Evolutionary conservation across 1,284 basidiomycete genomes (phyloP).

Genomic region (Cryptococcus floricola): DNA sequence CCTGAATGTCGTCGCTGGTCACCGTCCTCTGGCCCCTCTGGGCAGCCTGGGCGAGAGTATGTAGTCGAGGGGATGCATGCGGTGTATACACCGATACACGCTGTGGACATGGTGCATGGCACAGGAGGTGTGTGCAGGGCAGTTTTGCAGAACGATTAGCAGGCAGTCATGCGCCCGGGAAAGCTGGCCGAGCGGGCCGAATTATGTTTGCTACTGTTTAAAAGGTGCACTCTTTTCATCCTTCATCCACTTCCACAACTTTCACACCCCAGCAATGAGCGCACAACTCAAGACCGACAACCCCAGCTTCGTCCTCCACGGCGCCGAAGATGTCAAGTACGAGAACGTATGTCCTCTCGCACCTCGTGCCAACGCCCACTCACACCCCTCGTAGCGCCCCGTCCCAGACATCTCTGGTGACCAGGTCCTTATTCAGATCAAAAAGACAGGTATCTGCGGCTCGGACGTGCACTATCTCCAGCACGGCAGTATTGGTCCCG

Average conservation of each 20-base stretch:
- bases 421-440: constrained; percentile 83
- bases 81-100: too few species aligned
- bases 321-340: constrained; percentile 44
- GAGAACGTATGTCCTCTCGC: constrained; percentile 47
- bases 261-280: constrained; percentile 9
- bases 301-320: constrained; percentile 47
- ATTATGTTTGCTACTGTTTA: background rate
- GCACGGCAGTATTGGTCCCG: constrained; percentile 44
- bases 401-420: constrained; percentile 70
- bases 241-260: background rate
- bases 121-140: too few species aligned
- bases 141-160: background rate
- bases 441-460: constrained; percentile 92
- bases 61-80: too few species aligned
- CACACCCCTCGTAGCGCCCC: constrained; percentile 55
- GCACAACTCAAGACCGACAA: constrained; percentile 36
- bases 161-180: background rate
- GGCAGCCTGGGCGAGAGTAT: too few species aligned
- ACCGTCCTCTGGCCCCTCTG: background rate
- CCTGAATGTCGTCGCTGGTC: background rate
- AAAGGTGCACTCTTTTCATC: background rate
- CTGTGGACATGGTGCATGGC: too few species aligned
- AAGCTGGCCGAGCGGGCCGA: background rate
- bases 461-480: constrained; percentile 63
- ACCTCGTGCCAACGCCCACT: too few species aligned